Percentiles rank a stretch among this genome's conserved stretches.
phyloP scores from a whole-genome alignment of 208 protist species.

The Vickermania spadyakhi region DNA sequence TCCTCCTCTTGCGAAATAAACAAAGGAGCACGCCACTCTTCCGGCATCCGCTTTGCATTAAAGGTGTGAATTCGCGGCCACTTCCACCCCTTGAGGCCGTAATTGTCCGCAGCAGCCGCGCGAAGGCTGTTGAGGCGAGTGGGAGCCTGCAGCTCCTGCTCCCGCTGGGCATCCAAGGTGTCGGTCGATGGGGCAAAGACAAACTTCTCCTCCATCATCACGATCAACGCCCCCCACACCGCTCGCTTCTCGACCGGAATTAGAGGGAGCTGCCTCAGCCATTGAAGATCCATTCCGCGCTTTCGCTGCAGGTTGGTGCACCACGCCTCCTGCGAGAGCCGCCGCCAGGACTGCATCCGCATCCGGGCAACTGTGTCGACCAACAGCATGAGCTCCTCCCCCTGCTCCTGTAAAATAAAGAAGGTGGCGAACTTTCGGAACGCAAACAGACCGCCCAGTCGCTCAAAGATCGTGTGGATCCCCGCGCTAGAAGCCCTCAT shows the following conservation, averaged over 20 bases:
- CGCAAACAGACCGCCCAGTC: conserved; percentile 48
- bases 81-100: conserved; percentile 35
- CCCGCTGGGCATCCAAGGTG: conserved; percentile 20
- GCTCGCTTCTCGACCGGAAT: conserved; percentile 36
- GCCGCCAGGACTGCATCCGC: conserved; percentile 34
- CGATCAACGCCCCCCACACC: conserved; percentile 35
- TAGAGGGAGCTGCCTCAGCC: conserved; percentile 39
- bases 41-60: conserved; percentile 35
- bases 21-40: conserved; percentile 49
- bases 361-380: conserved; percentile 46
- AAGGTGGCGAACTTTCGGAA: conserved; percentile 50
- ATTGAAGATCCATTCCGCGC: conserved; percentile 35
- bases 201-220: conserved; percentile 59
- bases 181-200: conserved; percentile 36
- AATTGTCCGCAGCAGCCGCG: conserved; percentile 21
- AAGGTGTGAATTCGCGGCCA: conserved; percentile 46
- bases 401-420: conserved; percentile 22
- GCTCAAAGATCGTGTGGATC: conserved; percentile 57
- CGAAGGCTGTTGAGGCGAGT: background rate
- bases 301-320: conserved; percentile 35
- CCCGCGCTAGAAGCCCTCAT: conserved; percentile 36
- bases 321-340: conserved; percentile 56
- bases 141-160: conserved; percentile 12
- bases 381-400: conserved; percentile 31
- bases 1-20: conserved; percentile 34